Base-by-base conservation (phyloP, 73 alveolate species). In the Halteria grandinella region DNA sequence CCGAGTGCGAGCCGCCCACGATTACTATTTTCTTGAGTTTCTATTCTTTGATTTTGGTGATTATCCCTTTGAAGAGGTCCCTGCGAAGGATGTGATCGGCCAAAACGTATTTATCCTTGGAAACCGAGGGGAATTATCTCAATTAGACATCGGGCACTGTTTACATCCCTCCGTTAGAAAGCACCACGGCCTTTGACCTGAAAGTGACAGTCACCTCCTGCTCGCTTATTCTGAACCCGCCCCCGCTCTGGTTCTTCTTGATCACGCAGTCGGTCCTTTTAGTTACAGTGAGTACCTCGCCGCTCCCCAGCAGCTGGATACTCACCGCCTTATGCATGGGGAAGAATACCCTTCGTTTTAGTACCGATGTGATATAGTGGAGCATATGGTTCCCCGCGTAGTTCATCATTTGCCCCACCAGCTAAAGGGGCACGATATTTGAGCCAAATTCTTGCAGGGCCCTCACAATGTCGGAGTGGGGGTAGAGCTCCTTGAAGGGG, bases 1-100 rank as follows among this genome's bases (percentile, higher is more conserved):
- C 88, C 17, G 88, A 77, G 34, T 77, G 88, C 7, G 81, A 60
- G 5, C 88, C 88, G 2, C 88, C 88, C 7, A 77, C 75, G 28
- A 77, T 77, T 1, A 77, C 88, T n/a, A 77, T 62, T 21, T 62
- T 77, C 59, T 62, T 28, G 12, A 1, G 23, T 20, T 54, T n/a
- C 2, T 54, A 11, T 4, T 54, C 45, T 15, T 54, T 52, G 28
- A 73, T 73, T n/a, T 29, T 57, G 5, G 1, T 4, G 54, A 73
- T 73, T 20, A 44, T 34, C 17, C 15, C 11, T 3, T 1, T 15
- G 47, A n/a, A 48, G 43, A 36, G 1, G 15, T 73, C 85, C 24
- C 41, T 52, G 20, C 41, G 33, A 4, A 73, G 24, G 52, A 73
- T 36, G 34, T 53, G 15, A 54, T 73, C 85, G 7, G 62, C 85